phyloP scores from a whole-genome alignment of 768 basidiomycete genomes.

The Mycena vulgaris region DNA sequence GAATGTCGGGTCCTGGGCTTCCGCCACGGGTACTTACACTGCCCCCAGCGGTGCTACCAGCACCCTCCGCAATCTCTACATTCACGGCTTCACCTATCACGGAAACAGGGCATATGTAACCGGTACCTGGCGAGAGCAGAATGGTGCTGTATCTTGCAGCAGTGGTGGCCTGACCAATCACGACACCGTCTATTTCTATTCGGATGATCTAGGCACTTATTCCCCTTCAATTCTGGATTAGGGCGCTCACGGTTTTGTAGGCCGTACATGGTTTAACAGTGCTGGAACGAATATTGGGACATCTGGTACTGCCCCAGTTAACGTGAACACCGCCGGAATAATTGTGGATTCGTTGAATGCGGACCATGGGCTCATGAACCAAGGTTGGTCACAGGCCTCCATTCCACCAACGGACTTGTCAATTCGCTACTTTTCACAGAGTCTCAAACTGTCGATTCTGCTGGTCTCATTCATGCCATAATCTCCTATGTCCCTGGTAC shows the following conservation, averaged over 20 bases:
- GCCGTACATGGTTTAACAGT: slow-evolving; percentile 62
- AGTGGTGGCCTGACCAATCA: slow-evolving; percentile 63
- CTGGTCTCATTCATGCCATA: slow-evolving; percentile 60
- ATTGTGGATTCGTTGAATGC: slow-evolving; percentile 62
- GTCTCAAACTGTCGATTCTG: slow-evolving; percentile 62
- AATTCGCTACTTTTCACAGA: slow-evolving; percentile 40
- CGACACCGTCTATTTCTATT: slow-evolving; percentile 63
- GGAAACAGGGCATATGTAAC: slow-evolving; percentile 56
- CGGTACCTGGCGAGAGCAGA: slow-evolving; percentile 65
- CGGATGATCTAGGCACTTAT: slow-evolving; percentile 59
- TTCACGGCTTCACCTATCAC: slow-evolving; percentile 63
- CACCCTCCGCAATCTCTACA: slow-evolving; percentile 61
- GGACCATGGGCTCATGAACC: slow-evolving; percentile 68
- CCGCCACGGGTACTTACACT: slow-evolving; percentile 59
- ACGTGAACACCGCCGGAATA: slow-evolving; percentile 60
- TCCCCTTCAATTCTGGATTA: background rate
- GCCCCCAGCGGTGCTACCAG: slow-evolving; percentile 59
- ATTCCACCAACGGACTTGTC: background rate
- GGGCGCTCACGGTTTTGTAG: slow-evolving; percentile 40
- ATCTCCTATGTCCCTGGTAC: slow-evolving; percentile 66
- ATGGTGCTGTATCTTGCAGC: slow-evolving; percentile 58
- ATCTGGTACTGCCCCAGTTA: slow-evolving; percentile 58
- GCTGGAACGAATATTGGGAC: slow-evolving; percentile 56
- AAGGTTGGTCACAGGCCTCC: slow-evolving; percentile 33
- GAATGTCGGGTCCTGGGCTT: slow-evolving; percentile 64